Base-by-base conservation (phyloP, 208 protist species). In the Crithidia acanthocephali region DNA sequence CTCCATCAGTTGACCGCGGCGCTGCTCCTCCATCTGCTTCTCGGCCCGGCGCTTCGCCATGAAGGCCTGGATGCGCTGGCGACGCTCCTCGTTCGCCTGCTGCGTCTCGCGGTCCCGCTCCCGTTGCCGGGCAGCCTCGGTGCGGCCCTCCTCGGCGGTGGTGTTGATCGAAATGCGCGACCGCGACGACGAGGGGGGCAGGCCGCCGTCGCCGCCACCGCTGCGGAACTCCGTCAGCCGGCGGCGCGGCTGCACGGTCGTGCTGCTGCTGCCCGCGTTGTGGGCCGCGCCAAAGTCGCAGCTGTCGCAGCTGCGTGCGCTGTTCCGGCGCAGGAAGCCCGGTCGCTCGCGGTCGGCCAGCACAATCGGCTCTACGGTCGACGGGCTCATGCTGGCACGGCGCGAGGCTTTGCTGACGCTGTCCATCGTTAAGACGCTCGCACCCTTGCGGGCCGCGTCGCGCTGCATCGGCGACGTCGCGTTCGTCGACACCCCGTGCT, bases 31-130 rank as follows among this genome's bases (percentile, higher is more conserved):
- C 48, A 68, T 35, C 42, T 73, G 33, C 69, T 82, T 90, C 58
- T 88, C 72, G 25, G 77, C 74, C 69, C 74, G 83, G 35, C 87
- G 87, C 51, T 68, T 72, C 48, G 78, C 79, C 73, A 92, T 79
- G 61, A 86, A 90, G 13, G 87, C 83, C 56, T 81, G 72, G 23
- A 92, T 83, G 44, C 87, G 81, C 73, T 86, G 81, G 33, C 79
- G 76, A 33, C 87, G 81, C 74, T 89, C 87, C 64, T 90, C 84
- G 75, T 85, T 87, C 27, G 77, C 76, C 51, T 79, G 65, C 61
- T 83, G 73, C 42, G 30, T 55, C 48, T 72, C 60, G 30, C 37
- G 52, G 8, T 71, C 77, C 22, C 71, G 77, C 13, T 58, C 60
- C 16, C 18, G 65, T 25, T 71, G 63, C 52, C 32, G 10, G 40